Evolutionary conservation across 176 grass and related monocot genomes (phyloP).

Genomic region (Carex cristatella): DNA sequence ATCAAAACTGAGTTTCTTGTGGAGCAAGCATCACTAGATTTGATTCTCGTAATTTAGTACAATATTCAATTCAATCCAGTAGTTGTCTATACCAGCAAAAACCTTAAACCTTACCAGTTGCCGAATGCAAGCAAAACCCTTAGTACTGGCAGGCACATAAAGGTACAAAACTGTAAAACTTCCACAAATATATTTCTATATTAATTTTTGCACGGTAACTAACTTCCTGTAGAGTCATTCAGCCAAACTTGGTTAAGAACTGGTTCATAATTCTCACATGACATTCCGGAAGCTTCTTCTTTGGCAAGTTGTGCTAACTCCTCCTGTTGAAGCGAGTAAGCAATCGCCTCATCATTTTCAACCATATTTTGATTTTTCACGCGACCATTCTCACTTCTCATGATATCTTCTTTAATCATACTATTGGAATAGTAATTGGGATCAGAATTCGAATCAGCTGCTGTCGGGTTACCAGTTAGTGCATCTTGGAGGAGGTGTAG

Average conservation of each 20-base stretch:
- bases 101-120: not conserved
- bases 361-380: conserved; percentile 4
- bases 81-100: not conserved
- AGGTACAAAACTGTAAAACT: not conserved
- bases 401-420: not conserved
- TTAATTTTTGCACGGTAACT: not conserved
- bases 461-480: not conserved
- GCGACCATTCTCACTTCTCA: conserved; percentile 5
- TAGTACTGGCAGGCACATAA: not conserved
- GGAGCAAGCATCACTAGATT: not conserved
- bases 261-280: conserved; percentile 28
- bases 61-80: not conserved
- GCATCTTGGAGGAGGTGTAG: conserved; percentile 50
- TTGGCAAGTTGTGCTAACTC: conserved; percentile 53
- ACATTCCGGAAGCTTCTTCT: conserved; percentile 37
- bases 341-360: conserved; percentile 68
- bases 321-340: conserved; percentile 57
- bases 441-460: not conserved
- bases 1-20: not conserved
- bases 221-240: not conserved
- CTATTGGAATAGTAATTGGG: not conserved
- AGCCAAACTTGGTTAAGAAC: conserved; percentile 64
- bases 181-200: not conserved
- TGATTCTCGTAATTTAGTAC: not conserved
- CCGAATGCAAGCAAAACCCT: not conserved